Conservation (phyloP, 2,329 filamentous ascomycete genomes). For the Mariannaea elegans region DNA sequence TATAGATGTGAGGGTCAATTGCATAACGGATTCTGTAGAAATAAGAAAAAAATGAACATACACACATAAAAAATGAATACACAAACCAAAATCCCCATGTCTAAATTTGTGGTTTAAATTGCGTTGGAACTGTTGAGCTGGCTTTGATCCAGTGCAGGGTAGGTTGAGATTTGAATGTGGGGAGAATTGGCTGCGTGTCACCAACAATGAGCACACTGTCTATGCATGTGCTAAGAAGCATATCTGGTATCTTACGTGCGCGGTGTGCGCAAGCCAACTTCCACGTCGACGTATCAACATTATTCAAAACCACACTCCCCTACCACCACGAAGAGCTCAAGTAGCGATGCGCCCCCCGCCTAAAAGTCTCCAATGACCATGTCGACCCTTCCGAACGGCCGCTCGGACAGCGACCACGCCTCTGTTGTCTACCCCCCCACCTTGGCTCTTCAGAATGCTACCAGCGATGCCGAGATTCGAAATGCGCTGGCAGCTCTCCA, state of each 20-base stretch:
- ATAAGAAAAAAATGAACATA: constrained; percentile 4
- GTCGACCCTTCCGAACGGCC: constrained; percentile 58
- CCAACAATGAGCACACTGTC: constrained; percentile 18
- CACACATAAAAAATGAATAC: constrained; percentile 5
- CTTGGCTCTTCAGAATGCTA: constrained; percentile 70
- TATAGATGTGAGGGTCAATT: constrained; percentile 24
- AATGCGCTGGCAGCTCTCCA: constrained; percentile 79
- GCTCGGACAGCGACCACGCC: constrained; percentile 45
- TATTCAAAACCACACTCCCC: constrained; percentile 13
- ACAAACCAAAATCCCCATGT: not conserved
- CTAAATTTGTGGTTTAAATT: not conserved
- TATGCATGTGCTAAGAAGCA: constrained; percentile 17
- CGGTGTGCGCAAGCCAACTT: constrained; percentile 23
- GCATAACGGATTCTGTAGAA: constrained; percentile 25
- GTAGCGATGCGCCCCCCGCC: constrained; percentile 55
- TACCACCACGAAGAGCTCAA: constrained; percentile 31
- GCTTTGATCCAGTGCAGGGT: constrained; percentile 34
- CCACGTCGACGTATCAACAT: constrained; percentile 19
- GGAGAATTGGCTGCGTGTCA: constrained; percentile 40
- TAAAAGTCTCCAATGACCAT: constrained; percentile 53
- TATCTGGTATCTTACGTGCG: constrained; percentile 19
- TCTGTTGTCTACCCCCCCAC: constrained; percentile 38
- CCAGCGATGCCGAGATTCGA: constrained; percentile 81
- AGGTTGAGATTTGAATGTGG: constrained; percentile 25
- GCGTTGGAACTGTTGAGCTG: not conserved